phyloP scores from a whole-genome alignment of 1,139 yeast genomes.

The Suhomyces taliae region DNA sequence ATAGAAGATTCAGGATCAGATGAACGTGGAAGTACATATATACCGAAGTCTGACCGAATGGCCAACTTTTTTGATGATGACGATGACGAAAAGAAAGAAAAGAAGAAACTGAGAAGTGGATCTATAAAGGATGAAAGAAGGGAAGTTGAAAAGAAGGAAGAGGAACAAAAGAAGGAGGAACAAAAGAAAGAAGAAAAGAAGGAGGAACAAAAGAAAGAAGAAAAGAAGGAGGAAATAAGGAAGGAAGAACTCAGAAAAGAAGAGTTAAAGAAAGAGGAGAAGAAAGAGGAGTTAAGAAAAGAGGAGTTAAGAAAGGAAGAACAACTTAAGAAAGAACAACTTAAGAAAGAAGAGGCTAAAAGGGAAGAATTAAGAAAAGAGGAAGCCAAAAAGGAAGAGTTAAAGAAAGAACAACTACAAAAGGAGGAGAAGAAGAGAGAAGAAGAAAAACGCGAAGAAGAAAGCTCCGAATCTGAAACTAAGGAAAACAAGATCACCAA shows the following conservation, averaged over 20 bases:
- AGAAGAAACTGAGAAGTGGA: background rate
- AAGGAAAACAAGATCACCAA: background rate
- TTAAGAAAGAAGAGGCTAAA: background rate
- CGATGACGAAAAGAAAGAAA: slow-evolving; percentile 2
- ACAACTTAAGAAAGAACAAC: background rate
- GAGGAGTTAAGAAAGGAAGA: background rate
- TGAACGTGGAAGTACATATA: background rate
- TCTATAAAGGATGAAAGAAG: background rate
- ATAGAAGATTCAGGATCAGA: background rate
- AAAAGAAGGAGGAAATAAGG: background rate
- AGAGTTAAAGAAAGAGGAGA: background rate
- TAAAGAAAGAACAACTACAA: background rate
- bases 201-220: background rate
- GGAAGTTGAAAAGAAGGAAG: background rate
- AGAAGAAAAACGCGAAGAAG: background rate
- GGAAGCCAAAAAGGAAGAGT: background rate
- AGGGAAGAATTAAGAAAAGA: background rate
- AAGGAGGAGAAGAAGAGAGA: background rate
- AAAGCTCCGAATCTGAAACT: background rate
- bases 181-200: background rate
- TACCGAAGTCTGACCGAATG: background rate
- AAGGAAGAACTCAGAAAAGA: background rate
- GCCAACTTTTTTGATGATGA: slow-evolving; percentile 18
- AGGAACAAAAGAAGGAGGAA: background rate
- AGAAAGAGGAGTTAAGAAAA: background rate